phyloP scores from a whole-genome alignment of 176 grass and related monocot genomes.

The Neostapfia colusana region DNA sequence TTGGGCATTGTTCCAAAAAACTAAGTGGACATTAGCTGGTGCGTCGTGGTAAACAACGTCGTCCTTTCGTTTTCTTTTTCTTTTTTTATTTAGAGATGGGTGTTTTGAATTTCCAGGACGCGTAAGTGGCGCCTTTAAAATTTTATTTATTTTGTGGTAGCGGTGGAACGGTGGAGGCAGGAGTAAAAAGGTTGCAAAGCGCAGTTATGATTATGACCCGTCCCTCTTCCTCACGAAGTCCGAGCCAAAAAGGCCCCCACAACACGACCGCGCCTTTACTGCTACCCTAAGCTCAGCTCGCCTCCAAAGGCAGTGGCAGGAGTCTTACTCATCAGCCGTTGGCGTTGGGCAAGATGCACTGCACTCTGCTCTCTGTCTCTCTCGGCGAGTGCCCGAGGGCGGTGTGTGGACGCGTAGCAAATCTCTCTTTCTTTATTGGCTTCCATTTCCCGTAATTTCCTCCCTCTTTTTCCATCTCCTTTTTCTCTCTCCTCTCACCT shows the following conservation, averaged over 20 bases:
- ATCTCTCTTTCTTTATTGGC: conserved; percentile 34
- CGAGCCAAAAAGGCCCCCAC: conserved; percentile 36
- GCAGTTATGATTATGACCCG: conserved; percentile 35
- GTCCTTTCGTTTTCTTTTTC: too few species aligned
- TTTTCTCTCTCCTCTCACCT: not conserved
- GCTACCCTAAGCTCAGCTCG: conserved; percentile 20
- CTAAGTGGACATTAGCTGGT: not conserved
- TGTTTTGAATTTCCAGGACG: conserved; percentile 14
- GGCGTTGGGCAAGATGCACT: not conserved
- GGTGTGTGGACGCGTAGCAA: conserved; percentile 45
- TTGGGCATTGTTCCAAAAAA: not conserved
- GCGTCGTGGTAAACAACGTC: not conserved
- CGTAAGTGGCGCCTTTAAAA: not conserved
- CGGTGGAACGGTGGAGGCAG: conserved; percentile 9
- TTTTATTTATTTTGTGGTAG: not conserved
- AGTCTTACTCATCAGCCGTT: not conserved
- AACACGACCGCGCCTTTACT: conserved; percentile 21
- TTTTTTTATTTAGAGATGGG: not conserved
- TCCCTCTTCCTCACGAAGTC: conserved; percentile 38
- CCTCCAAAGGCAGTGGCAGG: not conserved
- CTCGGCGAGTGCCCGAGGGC: not conserved
- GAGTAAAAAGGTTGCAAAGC: conserved; percentile 32
- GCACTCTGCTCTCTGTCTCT: not conserved
- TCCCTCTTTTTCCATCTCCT: conserved; percentile 24
- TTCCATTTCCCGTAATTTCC: conserved; percentile 48